phyloP scores from a whole-genome alignment of 2,329 filamentous ascomycete genomes.

The Rosellinia necatrix region DNA sequence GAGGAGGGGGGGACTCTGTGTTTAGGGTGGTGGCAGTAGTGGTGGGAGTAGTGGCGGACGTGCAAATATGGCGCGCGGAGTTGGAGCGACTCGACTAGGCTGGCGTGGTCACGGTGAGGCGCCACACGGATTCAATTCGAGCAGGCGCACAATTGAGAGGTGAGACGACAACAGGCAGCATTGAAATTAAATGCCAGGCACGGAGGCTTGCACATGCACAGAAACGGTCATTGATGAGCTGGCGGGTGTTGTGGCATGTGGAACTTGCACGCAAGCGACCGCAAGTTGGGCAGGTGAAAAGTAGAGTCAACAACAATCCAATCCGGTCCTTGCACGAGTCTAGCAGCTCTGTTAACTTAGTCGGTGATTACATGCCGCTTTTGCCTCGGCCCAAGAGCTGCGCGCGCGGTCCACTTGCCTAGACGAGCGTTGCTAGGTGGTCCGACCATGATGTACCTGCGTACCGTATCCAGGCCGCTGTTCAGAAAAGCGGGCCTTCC shows the following conservation, averaged over 20 bases:
- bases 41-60: too few species aligned
- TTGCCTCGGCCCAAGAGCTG: slow-evolving; percentile 26
- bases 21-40: too few species aligned
- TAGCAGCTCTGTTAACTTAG: not conserved
- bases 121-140: slow-evolving; percentile 13
- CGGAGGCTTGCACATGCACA: slow-evolving; percentile 1
- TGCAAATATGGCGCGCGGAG: not conserved
- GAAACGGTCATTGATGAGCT: slow-evolving; percentile 7
- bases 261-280: slow-evolving; percentile 18
- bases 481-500: not conserved
- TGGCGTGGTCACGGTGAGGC: slow-evolving; percentile 9
- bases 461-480: not conserved
- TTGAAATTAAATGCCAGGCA: not conserved
- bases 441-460: not conserved
- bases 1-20: not conserved
- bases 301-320: slow-evolving; percentile 16
- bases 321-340: not conserved
- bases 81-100: slow-evolving; percentile 17
- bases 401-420: slow-evolving; percentile 17
- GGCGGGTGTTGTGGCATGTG: slow-evolving; percentile 14
- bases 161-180: not conserved
- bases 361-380: slow-evolving; percentile 21
- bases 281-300: slow-evolving; percentile 21
- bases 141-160: not conserved
- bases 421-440: too few species aligned